These are phyloP conservation scores for Herpetospermum pedunculosum DNA, from an alignment of 306 rosid species.

Conservation along the genomic window DNA sequence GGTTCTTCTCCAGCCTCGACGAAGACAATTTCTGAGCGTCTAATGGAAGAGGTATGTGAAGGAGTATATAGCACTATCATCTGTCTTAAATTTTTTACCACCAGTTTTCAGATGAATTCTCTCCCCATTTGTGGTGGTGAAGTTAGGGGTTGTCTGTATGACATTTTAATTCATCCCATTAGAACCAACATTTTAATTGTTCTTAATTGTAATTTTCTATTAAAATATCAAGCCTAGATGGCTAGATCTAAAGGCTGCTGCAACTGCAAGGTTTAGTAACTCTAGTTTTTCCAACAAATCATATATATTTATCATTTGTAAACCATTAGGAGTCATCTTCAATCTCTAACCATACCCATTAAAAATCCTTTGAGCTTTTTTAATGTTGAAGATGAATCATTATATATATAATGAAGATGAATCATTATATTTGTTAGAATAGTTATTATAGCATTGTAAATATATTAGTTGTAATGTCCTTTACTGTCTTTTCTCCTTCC, in stretches of 20 bases:
- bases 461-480: no score
- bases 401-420: no score
- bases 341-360: no score
- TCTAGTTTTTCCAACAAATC: no score
- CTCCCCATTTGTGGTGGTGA: neutral
- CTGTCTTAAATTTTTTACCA: neutral
- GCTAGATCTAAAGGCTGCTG: neutral
- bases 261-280: no score
- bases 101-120: neutral
- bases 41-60: slow-evolving; percentile 74
- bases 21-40: slow-evolving; percentile 61
- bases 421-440: no score
- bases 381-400: no score
- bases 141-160: neutral
- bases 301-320: no score
- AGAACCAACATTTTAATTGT: neutral
- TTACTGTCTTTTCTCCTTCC: no score
- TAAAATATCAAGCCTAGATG: neutral
- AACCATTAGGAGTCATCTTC: no score
- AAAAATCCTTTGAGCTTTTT: no score
- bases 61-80: neutral
- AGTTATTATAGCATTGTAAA: no score
- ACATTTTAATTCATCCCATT: neutral
- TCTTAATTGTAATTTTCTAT: neutral
- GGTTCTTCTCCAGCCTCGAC: slow-evolving; percentile 37